Evolutionary conservation across 345 rosid genomes (phyloP).

Genomic region (Clausena lansium): DNA sequence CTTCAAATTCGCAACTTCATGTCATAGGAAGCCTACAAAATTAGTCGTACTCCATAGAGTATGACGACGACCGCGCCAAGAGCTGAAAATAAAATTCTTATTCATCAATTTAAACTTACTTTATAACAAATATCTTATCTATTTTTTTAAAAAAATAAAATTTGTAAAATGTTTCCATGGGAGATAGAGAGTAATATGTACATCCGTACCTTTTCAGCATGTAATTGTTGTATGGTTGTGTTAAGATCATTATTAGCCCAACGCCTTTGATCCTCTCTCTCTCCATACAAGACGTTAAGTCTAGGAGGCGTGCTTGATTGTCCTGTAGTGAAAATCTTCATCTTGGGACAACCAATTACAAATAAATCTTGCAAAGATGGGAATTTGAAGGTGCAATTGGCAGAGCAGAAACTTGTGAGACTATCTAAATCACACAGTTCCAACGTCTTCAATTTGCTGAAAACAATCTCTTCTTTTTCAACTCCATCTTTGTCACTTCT

Average conservation of each 20-base stretch:
- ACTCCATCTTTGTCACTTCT: too few relatives aligned
- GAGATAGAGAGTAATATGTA: not conserved
- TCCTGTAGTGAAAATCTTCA: not conserved
- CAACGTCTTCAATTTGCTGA: not conserved
- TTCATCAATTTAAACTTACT: too few relatives aligned
- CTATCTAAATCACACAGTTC: not conserved
- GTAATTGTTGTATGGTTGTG: not conserved
- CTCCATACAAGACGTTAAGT: not conserved
- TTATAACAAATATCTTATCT: too few relatives aligned
- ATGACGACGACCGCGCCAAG: too few relatives aligned
- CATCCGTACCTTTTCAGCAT: not conserved
- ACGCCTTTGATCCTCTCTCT: not conserved
- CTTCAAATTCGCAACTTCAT: too few relatives aligned
- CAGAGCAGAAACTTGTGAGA: constrained; percentile 5
- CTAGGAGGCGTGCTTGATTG: not conserved
- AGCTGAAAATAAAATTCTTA: too few relatives aligned
- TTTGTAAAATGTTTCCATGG: too few relatives aligned
- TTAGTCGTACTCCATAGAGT: too few relatives aligned
- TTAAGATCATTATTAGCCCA: not conserved
- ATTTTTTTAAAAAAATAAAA: too few relatives aligned
- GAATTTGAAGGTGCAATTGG: not conserved
- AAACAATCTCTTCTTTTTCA: too few relatives aligned
- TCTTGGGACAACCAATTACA: not conserved
- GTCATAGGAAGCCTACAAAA: too few relatives aligned
- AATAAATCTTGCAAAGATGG: not conserved